A percentile compares a stretch with the other conserved stretches of the same genome.
Evolutionary conservation across 306 rosid genomes (phyloP).

Genomic region (Gynostemma pentaphyllum): DNA sequence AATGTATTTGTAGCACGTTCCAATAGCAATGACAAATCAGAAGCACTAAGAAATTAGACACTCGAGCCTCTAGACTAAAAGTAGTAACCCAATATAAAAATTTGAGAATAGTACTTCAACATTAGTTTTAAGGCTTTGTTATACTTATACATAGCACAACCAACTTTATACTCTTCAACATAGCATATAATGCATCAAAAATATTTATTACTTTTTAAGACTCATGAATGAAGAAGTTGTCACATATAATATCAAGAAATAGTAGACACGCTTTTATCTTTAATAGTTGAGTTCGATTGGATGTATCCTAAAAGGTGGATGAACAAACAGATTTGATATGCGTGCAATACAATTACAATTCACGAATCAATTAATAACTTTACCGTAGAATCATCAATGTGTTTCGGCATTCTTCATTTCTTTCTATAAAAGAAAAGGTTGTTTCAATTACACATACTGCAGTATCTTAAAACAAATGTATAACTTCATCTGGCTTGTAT

Average conservation of each 20-base stretch:
- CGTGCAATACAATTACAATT: not conserved
- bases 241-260: not conserved
- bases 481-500: slow-evolving; percentile 3
- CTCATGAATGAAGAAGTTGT: not conserved
- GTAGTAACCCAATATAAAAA: too few species aligned
- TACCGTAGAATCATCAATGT: not conserved
- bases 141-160: too few species aligned
- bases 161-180: too few species aligned
- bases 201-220: not conserved
- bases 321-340: not conserved
- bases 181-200: too few species aligned
- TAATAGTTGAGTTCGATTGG: not conserved
- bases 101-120: too few species aligned
- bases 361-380: not conserved
- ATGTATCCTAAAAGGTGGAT: not conserved
- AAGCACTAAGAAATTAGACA: too few species aligned
- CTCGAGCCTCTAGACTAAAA: too few species aligned
- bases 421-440: not conserved
- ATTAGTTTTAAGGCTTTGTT: too few species aligned
- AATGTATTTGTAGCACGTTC: too few species aligned
- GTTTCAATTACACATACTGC: not conserved
- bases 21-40: too few species aligned
- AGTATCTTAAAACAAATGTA: not conserved
- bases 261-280: not conserved
- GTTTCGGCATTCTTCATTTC: not conserved